Conservation (phyloP, 2,329 filamentous ascomycete species). For the Hypoxylon sp. region DNA sequence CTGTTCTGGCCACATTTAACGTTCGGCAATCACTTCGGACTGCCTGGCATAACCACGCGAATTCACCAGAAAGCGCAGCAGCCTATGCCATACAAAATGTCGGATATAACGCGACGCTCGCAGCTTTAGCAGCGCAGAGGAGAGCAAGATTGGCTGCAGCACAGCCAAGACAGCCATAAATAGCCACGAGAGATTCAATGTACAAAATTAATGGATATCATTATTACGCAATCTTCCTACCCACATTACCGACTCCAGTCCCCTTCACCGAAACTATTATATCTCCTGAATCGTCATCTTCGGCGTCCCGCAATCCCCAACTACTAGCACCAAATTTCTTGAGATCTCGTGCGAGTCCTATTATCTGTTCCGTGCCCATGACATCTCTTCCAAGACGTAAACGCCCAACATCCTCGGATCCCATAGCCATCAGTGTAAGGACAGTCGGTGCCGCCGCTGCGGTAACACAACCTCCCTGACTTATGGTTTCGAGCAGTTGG, state of each 20-base stretch:
- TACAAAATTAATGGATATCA: constrained; percentile 52
- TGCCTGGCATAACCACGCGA: constrained; percentile 61
- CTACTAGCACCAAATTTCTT: constrained; percentile 90
- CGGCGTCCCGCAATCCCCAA: constrained; percentile 87
- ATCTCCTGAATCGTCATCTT: constrained; percentile 76
- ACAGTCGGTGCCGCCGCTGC: constrained; percentile 79
- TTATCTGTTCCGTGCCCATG: constrained; percentile 82
- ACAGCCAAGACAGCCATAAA: constrained; percentile 49
- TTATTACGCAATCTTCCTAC: constrained; percentile 81
- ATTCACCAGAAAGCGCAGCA: constrained; percentile 59
- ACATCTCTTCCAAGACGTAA: constrained; percentile 86
- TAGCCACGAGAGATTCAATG: constrained; percentile 43
- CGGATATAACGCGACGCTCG: constrained; percentile 68
- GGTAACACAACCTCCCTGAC: constrained; percentile 85
- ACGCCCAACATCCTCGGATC: constrained; percentile 93
- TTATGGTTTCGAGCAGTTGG: constrained; percentile 87
- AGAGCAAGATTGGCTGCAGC: constrained; percentile 55
- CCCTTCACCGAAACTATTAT: constrained; percentile 93
- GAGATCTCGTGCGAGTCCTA: constrained; percentile 86
- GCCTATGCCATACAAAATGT: constrained; percentile 68
- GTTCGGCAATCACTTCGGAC: constrained; percentile 65
- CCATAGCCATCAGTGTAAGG: constrained; percentile 96
- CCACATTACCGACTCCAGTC: constrained; percentile 92
- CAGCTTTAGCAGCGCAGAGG: constrained; percentile 65
- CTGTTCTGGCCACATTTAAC: constrained; percentile 68